Percentiles rank a stretch among this genome's conserved stretches.
Evolutionary conservation across 2,329 filamentous ascomycete genomes (phyloP).

Genomic region (Elsinoe necatrix): DNA sequence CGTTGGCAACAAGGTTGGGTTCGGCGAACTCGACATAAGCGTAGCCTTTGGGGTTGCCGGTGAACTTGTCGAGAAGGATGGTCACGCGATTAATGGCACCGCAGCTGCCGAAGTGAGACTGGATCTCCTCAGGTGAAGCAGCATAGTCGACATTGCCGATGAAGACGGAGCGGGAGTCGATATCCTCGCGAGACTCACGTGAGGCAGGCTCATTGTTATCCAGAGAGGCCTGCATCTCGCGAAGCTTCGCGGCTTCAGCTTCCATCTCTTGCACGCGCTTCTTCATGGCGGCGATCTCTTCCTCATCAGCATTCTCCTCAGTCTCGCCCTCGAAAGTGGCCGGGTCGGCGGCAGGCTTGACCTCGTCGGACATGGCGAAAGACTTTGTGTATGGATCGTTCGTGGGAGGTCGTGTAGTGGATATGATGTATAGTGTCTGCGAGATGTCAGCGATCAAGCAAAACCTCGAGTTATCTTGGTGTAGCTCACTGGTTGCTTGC

Average conservation of each 20-base stretch:
- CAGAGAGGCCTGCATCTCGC: conserved; percentile 51
- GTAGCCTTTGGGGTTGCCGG: conserved; percentile 98
- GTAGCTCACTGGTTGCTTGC: not conserved
- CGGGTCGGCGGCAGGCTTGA: conserved; percentile 14
- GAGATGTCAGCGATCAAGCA: not conserved
- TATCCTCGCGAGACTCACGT: conserved; percentile 87
- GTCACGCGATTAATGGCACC: conserved; percentile 97
- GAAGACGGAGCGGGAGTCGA: conserved; percentile 92
- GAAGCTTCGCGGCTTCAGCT: conserved; percentile 50
- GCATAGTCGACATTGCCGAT: conserved; percentile 98
- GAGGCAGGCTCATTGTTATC: conserved; percentile 78
- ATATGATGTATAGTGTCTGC: not conserved
- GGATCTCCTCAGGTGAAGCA: conserved; percentile 93
- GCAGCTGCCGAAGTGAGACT: conserved; percentile 95
- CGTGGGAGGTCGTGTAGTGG: not conserved
- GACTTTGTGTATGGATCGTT: conserved; percentile 4
- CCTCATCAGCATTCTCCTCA: conserved; percentile 30
- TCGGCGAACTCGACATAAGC: conserved; percentile 98
- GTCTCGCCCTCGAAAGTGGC: conserved; percentile 23
- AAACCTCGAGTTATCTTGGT: not conserved
- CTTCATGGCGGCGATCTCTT: conserved; percentile 44
- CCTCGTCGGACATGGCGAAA: conserved; percentile 9
- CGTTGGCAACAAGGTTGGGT: conserved; percentile 83
- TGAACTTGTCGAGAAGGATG: conserved; percentile 96
- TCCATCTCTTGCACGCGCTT: conserved; percentile 49